Conservation (phyloP, 495 filamentous ascomycete species). For the Neurospora pannonica region DNA sequence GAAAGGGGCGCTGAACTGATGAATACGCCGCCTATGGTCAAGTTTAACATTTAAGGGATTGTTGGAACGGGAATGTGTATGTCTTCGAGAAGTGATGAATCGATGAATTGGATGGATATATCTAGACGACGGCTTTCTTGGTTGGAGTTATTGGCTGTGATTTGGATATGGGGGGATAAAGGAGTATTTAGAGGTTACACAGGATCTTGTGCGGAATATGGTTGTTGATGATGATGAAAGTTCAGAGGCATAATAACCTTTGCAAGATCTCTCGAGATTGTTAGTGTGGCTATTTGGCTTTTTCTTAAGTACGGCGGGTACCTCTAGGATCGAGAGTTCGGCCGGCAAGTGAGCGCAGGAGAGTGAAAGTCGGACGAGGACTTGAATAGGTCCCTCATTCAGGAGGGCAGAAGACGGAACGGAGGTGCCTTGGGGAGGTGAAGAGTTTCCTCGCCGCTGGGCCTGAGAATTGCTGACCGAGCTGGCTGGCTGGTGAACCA, state of each 20-base stretch:
- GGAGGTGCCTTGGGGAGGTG: too few relatives aligned
- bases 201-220: not conserved
- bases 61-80: not conserved
- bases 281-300: too few relatives aligned
- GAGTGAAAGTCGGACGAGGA: too few relatives aligned
- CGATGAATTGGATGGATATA: not conserved
- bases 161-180: not conserved
- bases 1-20: not conserved
- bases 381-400: too few relatives aligned
- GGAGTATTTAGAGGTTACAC: not conserved
- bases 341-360: too few relatives aligned
- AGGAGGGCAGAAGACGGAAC: too few relatives aligned
- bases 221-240: not conserved
- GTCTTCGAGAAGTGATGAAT: too few relatives aligned
- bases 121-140: not conserved
- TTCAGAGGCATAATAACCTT: not conserved
- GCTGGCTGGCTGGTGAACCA: too few relatives aligned
- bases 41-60: not conserved
- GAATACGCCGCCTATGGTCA: not conserved
- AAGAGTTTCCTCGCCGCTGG: too few relatives aligned
- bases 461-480: too few relatives aligned
- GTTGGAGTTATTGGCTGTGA: not conserved
- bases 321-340: too few relatives aligned
- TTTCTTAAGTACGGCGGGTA: too few relatives aligned
- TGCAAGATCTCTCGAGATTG: not conserved